These are phyloP conservation scores for Discostella stelligeroides DNA, from an alignment of 108 stramenopile species.

Conservation along the genomic window DNA sequence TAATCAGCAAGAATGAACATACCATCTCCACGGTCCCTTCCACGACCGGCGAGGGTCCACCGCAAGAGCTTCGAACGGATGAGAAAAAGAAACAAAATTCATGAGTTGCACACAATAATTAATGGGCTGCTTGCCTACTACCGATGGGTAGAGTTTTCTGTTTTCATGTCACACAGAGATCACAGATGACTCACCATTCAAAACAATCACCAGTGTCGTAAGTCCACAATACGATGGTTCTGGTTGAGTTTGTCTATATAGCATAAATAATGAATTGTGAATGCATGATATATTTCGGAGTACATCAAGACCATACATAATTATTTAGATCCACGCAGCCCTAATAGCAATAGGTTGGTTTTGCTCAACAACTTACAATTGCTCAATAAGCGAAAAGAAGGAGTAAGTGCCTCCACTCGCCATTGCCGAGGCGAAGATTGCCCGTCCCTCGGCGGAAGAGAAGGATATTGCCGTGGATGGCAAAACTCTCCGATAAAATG, in stretches of 20 bases:
- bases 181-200: constrained; percentile 73
- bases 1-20: constrained; percentile 57
- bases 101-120: not conserved
- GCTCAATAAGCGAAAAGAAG: constrained; percentile 77
- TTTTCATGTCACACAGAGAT: too few relatives aligned
- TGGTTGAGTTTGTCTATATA: constrained; percentile 62
- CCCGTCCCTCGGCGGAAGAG: constrained; percentile 58
- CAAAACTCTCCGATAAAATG: constrained; percentile 64
- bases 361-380: constrained; percentile 52
- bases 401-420: constrained; percentile 36
- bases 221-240: constrained; percentile 98
- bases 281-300: not conserved
- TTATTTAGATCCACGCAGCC: too few relatives aligned
- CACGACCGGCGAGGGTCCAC: constrained; percentile 90
- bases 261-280: not conserved
- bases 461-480: constrained; percentile 72
- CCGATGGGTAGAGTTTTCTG: too few relatives aligned
- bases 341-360: too few relatives aligned
- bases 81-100: not conserved
- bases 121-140: too few relatives aligned
- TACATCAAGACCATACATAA: not conserved
- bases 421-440: constrained; percentile 54
- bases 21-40: constrained; percentile 98
- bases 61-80: constrained; percentile 68
- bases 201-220: constrained; percentile 84